Percentiles rank a stretch among this genome's conserved stretches.
Evolutionary conservation across 306 rosid species (phyloP).

Genomic region (Vicia villosa): DNA sequence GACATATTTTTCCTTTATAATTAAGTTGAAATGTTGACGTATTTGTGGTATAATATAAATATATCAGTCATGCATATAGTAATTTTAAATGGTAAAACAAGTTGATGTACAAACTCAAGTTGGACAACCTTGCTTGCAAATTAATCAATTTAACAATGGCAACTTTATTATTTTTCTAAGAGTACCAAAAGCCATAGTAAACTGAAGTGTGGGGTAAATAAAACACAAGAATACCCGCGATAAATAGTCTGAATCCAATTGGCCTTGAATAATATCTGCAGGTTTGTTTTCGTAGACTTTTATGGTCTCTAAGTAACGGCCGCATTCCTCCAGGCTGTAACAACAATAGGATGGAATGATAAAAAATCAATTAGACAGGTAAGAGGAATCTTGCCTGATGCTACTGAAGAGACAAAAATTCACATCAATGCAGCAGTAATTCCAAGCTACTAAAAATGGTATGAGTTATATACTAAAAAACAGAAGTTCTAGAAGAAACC

Average conservation of each 20-base stretch:
- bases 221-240: slow-evolving; percentile 62
- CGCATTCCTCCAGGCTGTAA: slow-evolving; percentile 92
- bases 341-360: slow-evolving; percentile 30
- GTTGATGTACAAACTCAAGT: too few species aligned
- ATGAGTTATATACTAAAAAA: slow-evolving; percentile 14
- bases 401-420: slow-evolving; percentile 26
- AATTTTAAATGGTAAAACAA: too few species aligned
- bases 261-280: slow-evolving; percentile 97
- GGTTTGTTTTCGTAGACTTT: slow-evolving; percentile 96
- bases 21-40: too few species aligned
- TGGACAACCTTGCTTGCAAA: background rate
- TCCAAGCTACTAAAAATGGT: slow-evolving; percentile 5
- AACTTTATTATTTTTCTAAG: slow-evolving; percentile 9
- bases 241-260: slow-evolving; percentile 90
- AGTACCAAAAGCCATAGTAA: slow-evolving; percentile 21
- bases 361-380: slow-evolving; percentile 29
- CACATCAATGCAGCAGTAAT: slow-evolving; percentile 16
- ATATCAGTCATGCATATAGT: too few species aligned
- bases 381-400: slow-evolving; percentile 29
- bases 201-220: slow-evolving; percentile 9
- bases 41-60: too few species aligned
- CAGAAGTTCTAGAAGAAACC: background rate
- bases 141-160: slow-evolving; percentile 21
- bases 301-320: slow-evolving; percentile 92
- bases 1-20: too few species aligned